Base-by-base conservation (phyloP, 805 yeast genomes). In the Lachancea sp. region DNA sequence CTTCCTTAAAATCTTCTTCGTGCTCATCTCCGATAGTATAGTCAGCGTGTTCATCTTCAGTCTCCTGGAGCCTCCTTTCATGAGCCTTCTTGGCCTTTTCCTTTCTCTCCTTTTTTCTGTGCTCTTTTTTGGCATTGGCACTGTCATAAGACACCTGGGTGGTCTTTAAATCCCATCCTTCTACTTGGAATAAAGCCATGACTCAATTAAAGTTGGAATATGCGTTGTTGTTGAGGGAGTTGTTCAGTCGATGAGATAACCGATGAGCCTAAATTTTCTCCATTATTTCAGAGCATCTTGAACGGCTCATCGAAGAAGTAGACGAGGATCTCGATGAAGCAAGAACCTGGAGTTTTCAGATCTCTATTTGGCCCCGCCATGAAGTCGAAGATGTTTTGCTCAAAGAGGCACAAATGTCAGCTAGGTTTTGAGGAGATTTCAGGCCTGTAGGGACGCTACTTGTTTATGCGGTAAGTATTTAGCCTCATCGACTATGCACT, bases 171-270 rank as follows among this genome's bases (percentile, higher is more conserved):
- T 80, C 72, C 96, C 96, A 86, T 13, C 94, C 95, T 38, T 78
- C 85, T 16, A 83, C 88, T 56, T 80, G 73, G 56, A 86, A 86
- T 46, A 86, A 68, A 23, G 84, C 74, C 89, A 81, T 81, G 8
- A 30, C n/a, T n/a, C 6, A 17, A 31, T n/a, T 16, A 5, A 8
- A 8, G 11, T 11, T 23, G 25, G 11, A 11, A 23, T 23, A 11
- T 8, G 25, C 25, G 8, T 23, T 23, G 8, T 11, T 23, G 11
- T 23, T 16, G 8, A 15, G n/a, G n/a, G n/a, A n/a, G n/a, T n/a
- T n/a, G n/a, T n/a, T n/a, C n/a, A n/a, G n/a, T n/a, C n/a, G n/a
- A n/a, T n/a, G n/a, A n/a, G n/a, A 9, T 19, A 16, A 21, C 18
- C 36, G 36, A 34, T 34, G 38, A 24, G 38, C 38, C 19, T 26